Conservation (phyloP, 202 grass and related monocot genomes). For the Zoysia matrella region DNA sequence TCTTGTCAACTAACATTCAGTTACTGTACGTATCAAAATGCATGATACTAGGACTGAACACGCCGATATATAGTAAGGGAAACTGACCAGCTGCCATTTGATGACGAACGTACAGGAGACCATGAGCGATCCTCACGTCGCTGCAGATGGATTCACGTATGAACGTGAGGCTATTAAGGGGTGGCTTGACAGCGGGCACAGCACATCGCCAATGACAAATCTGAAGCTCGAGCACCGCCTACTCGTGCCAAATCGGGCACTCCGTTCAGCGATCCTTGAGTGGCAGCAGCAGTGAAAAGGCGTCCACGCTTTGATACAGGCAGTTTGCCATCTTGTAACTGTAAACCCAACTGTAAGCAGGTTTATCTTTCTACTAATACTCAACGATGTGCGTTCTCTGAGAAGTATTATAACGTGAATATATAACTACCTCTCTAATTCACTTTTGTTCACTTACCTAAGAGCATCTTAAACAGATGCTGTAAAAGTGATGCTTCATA, state of each 20-base stretch:
- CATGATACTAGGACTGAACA: not conserved
- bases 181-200: conserved; percentile 66
- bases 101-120: conserved; percentile 48
- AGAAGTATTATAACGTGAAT: no score
- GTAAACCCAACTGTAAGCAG: not conserved
- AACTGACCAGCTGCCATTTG: not conserved
- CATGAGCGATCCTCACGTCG: conserved; percentile 69
- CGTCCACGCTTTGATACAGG: not conserved
- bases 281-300: conserved; percentile 38
- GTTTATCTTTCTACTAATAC: no score
- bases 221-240: conserved; percentile 51
- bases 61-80: not conserved
- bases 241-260: conserved; percentile 65
- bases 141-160: conserved; percentile 73
- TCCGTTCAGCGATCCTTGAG: conserved; percentile 70
- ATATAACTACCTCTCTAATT: no score
- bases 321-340: not conserved
- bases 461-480: no score
- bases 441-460: no score
- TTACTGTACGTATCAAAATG: not conserved
- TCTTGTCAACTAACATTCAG: not conserved
- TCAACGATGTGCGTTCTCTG: no score
- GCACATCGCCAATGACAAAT: conserved; percentile 75
- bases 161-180: conserved; percentile 64
- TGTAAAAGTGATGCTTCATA: no score